A percentile compares a stretch with the other conserved stretches of the same genome.
These are phyloP conservation scores for Mortierella alpina DNA, from an alignment of 192 early-diverging fungal species.

Conservation along the genomic window DNA sequence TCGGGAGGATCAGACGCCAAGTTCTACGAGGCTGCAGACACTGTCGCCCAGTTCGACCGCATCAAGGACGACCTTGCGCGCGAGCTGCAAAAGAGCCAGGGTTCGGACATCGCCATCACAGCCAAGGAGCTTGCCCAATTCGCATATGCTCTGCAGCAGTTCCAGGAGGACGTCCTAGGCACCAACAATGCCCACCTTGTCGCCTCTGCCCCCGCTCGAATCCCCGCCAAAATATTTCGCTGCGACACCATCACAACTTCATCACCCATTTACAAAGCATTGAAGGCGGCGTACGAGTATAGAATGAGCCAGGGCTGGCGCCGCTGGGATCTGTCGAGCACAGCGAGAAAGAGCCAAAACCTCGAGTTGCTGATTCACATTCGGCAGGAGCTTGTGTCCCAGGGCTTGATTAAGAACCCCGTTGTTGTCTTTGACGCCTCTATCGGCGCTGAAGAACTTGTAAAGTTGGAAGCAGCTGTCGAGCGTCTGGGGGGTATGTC, in stretches of 20 bases:
- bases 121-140: constrained; percentile 58
- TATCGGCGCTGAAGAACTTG: constrained; percentile 20
- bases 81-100: constrained; percentile 51
- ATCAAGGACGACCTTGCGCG: constrained; percentile 31
- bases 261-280: constrained; percentile 53
- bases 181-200: constrained; percentile 13
- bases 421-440: constrained; percentile 49
- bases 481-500: constrained; percentile 58
- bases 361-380: constrained; percentile 54
- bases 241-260: constrained; percentile 32
- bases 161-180: constrained; percentile 63
- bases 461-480: constrained; percentile 44
- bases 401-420: constrained; percentile 41
- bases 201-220: constrained; percentile 35
- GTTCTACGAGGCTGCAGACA: constrained; percentile 55
- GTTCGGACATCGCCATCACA: constrained; percentile 32
- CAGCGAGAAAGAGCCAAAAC: constrained; percentile 35
- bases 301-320: constrained; percentile 51
- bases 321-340: constrained; percentile 52
- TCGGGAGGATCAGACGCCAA: constrained; percentile 28
- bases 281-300: constrained; percentile 57
- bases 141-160: constrained; percentile 57
- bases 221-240: constrained; percentile 62
- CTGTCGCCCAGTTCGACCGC: constrained; percentile 53
- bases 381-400: constrained; percentile 35